Conservation (phyloP, 345 rosid species). For the Gynandropsis gynandra region DNA sequence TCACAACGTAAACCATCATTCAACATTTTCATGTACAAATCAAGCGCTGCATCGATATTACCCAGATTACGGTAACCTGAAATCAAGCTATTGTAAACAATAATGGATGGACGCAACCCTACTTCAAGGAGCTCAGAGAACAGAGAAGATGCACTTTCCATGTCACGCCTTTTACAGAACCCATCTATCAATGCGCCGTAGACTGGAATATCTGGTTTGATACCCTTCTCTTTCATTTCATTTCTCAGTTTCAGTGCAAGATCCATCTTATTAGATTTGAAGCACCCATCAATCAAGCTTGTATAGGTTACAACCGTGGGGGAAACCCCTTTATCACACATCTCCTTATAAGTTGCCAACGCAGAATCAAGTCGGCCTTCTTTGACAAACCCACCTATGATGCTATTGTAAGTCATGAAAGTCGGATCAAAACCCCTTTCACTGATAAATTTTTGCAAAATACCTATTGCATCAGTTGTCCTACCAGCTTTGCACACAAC, state of each 20-base stretch:
- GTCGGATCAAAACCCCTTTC: constrained; percentile 37
- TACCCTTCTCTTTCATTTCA: constrained; percentile 53
- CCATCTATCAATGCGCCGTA: constrained; percentile 60
- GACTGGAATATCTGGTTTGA: constrained; percentile 43
- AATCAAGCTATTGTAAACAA: constrained; percentile 55
- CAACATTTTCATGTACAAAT: constrained; percentile 35
- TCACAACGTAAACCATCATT: constrained; percentile 49
- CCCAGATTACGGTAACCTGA: constrained; percentile 28
- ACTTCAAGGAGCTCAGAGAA: constrained; percentile 50
- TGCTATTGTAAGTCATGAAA: constrained; percentile 48
- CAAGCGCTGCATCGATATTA: constrained; percentile 21
- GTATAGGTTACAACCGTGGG: constrained; percentile 46
- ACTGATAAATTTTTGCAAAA: constrained; percentile 33
- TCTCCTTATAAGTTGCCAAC: constrained; percentile 37
- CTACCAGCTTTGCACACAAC: constrained; percentile 58
- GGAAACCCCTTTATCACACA: constrained; percentile 44
- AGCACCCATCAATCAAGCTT: constrained; percentile 50
- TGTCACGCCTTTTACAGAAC: constrained; percentile 45
- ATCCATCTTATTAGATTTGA: constrained; percentile 38
- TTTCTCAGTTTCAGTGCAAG: constrained; percentile 41
- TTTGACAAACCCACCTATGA: constrained; percentile 56
- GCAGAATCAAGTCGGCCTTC: constrained; percentile 45
- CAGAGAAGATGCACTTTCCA: constrained; percentile 44
- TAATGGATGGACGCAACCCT: constrained; percentile 48
- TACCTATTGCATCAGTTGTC: constrained; percentile 41